Conservation (phyloP, 2,329 filamentous ascomycete species). For the Verticillium nonalfalfae region DNA sequence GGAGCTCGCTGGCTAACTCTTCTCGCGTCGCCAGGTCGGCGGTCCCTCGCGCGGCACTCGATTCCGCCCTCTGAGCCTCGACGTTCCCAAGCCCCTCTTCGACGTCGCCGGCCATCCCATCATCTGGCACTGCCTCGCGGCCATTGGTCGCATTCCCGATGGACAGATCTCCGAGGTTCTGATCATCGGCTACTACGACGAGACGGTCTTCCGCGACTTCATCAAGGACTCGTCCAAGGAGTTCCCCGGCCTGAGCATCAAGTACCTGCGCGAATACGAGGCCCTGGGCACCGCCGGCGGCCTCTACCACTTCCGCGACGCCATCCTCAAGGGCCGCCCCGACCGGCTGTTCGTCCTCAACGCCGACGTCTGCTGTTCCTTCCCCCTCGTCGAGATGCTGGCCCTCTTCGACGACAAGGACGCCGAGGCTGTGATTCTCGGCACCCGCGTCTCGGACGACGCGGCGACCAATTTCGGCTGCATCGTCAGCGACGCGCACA, state of each 20-base stretch:
- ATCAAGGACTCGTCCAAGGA: constrained; percentile 84
- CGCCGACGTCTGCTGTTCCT: constrained; percentile 97
- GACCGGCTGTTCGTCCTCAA: constrained; percentile 97
- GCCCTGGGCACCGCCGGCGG: constrained; percentile 93
- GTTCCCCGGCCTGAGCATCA: constrained; percentile 83
- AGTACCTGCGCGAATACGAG: constrained; percentile 96
- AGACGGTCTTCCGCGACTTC: constrained; percentile 94
- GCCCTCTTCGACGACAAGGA: constrained; percentile 90
- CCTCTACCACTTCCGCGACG: constrained; percentile 98
- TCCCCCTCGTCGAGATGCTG: constrained; percentile 93
- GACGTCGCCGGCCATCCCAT: constrained; percentile 97
- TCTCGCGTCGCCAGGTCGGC: constrained; percentile 60
- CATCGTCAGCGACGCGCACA: constrained; percentile 91
- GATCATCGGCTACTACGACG: constrained; percentile 98
- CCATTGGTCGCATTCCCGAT: constrained; percentile 82
- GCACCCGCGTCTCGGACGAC: constrained; percentile 84
- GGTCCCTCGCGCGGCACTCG: constrained; percentile 92
- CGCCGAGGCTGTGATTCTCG: constrained; percentile 92
- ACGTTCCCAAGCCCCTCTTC: constrained; percentile 97
- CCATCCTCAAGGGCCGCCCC: constrained; percentile 90
- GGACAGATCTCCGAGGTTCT: constrained; percentile 83
- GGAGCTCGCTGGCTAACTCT: constrained; percentile 13
- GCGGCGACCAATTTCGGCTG: constrained; percentile 95
- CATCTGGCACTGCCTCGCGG: constrained; percentile 94
- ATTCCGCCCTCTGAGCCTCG: constrained; percentile 90